phyloP scores from a whole-genome alignment of 2,329 filamentous ascomycete genomes.

The Colletotrichum musae region DNA sequence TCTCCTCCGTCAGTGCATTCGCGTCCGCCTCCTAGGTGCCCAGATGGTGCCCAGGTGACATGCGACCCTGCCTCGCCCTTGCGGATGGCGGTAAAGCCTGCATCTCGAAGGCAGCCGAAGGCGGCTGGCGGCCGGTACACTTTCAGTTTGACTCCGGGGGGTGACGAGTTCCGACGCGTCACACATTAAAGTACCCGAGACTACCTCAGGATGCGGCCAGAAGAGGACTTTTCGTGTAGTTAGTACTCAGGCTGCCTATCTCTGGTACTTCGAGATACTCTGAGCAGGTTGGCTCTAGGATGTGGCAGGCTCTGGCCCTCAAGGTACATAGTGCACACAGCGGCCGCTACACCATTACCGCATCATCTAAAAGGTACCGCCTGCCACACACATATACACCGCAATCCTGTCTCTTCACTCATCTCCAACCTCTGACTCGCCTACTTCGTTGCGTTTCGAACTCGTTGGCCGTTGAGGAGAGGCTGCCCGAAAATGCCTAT shows the following conservation, averaged over 20 bases:
- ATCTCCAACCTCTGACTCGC: constrained; percentile 14
- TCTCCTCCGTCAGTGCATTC: constrained; percentile 12
- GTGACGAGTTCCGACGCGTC: constrained; percentile 1
- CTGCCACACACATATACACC: neutral
- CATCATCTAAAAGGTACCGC: constrained; percentile 11
- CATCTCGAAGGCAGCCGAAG: neutral
- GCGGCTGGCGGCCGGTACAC: constrained; percentile 12
- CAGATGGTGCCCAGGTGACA: too few species aligned
- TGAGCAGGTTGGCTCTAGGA: neutral
- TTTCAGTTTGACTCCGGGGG: constrained; percentile 1
- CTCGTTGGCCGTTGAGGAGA: constrained; percentile 20
- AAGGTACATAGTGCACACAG: neutral
- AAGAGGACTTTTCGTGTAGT: too few species aligned
- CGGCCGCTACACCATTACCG: too few species aligned
- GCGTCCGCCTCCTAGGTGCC: constrained; percentile 6
- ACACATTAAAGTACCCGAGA: too few species aligned
- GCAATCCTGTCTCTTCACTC: neutral
- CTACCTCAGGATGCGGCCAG: too few species aligned
- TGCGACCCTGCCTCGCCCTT: neutral
- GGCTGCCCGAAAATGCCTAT: constrained; percentile 37
- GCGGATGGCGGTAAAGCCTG: constrained; percentile 3
- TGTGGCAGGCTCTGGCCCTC: neutral
- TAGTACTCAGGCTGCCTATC: neutral
- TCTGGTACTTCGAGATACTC: neutral
- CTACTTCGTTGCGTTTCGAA: neutral